Base-by-base conservation (phyloP, 208 protist species). In the Leishmania arabica region DNA sequence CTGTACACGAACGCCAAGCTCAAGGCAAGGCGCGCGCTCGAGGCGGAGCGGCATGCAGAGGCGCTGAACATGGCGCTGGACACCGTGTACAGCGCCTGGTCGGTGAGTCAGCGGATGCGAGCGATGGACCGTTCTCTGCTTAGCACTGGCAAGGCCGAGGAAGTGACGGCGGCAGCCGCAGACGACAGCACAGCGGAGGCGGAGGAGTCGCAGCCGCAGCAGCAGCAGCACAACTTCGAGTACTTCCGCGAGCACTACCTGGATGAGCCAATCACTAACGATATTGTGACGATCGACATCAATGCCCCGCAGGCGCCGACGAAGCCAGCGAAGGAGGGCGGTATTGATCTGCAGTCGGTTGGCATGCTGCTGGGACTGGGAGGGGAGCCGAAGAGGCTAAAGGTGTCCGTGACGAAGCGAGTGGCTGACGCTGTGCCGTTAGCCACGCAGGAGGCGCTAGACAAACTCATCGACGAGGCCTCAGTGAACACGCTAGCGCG, bases 1-100 rank as follows among this genome's bases (percentile, higher is more conserved):
- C 88, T 99, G 8, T 98, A 99, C 79, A 91, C 92, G 21, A 96
- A 96, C 60, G 94, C 96, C 8, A 98, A 99, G 79, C 84, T 77
- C 78, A 97, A 97, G 84, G 96, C 92, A 42, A 93, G 92, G 83
- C 88, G 91, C 40, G 82, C 85, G 45, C 80, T 97, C 27, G 91
- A 92, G 80, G 76, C 75, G 62, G 89, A 96, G 80, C 88, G 93
- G 24, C 85, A 95, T 68, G 72, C 77, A n/a, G 91, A 98, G 87
- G 95, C 93, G 47, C 79, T 90, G 27, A 86, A 80, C 34, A 95
- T 96, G 89, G 92, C 92, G 34, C 72, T 95, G 31, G 92, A 98
- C 78, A 87, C 88, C 5, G 87, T 98, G 37, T 94, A 91, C 79
- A 94, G 87, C 64, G 86, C 88, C 31, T 96, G 95, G 90, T 85